A percentile compares a stretch with the other conserved stretches of the same genome.
phyloP scores from a whole-genome alignment of 2,329 filamentous ascomycete genomes.

The Thelonectria rubi region DNA sequence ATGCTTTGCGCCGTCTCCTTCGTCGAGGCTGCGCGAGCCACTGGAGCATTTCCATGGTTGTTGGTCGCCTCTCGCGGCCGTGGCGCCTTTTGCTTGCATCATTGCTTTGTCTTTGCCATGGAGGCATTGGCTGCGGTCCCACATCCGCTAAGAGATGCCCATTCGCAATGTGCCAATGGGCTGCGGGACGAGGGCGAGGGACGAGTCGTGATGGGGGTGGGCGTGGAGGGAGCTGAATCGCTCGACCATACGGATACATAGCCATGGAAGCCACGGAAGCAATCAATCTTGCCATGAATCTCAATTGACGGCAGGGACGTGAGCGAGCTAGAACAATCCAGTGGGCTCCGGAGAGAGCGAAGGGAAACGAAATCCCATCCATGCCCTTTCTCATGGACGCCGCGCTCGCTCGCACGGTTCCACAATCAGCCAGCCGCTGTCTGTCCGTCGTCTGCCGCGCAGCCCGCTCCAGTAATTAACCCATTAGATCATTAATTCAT shows the following conservation, averaged over 20 bases:
- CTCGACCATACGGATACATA: not conserved
- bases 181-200: not conserved
- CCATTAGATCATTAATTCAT: constrained; percentile 1
- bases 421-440: constrained; percentile 7
- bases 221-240: not conserved
- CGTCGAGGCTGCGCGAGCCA: constrained; percentile 4
- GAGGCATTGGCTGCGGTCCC: constrained; percentile 16
- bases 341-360: constrained; percentile 24
- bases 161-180: constrained; percentile 1
- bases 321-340: constrained; percentile 20
- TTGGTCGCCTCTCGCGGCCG: constrained; percentile 8
- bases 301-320: constrained; percentile 2
- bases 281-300: not conserved
- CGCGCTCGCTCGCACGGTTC: not conserved
- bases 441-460: constrained; percentile 9
- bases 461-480: constrained; percentile 19
- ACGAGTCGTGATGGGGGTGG: not conserved
- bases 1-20: not conserved
- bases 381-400: constrained; percentile 5
- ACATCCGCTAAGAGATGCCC: constrained; percentile 15
- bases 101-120: constrained; percentile 5
- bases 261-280: not conserved
- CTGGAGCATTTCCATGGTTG: constrained; percentile 4
- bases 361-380: constrained; percentile 2
- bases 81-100: constrained; percentile 16